A percentile compares a stretch with the other conserved stretches of the same genome.
Conservation (phyloP, 1,284 basidiomycete genomes). For the Boletellus dicymbophilus region DNA sequence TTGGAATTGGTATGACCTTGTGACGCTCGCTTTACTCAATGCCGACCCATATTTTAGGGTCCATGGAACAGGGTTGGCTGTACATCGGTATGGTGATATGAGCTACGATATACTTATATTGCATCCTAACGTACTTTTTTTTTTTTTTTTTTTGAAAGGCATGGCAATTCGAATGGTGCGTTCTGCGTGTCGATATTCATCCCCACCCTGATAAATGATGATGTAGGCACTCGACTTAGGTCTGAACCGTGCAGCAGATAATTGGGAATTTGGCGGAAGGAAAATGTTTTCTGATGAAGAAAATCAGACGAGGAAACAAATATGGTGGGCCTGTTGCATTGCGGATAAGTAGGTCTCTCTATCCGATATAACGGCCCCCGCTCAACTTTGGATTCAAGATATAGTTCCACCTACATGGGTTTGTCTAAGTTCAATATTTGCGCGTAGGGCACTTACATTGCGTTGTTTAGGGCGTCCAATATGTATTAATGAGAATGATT, state of each 20-base stretch:
- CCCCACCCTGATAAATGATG: constrained; percentile 1
- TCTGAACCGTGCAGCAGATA: constrained; percentile 77
- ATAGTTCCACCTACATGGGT: constrained; percentile 74
- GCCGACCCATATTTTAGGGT: constrained; percentile 37
- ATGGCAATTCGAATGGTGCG: constrained; percentile 77
- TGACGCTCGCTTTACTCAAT: background rate
- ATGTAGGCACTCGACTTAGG: constrained; percentile 80
- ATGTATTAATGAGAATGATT: constrained; percentile 73
- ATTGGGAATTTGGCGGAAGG: constrained; percentile 68
- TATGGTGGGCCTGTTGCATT: constrained; percentile 82
- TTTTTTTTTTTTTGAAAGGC: constrained; percentile 40
- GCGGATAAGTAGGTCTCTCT: constrained; percentile 62
- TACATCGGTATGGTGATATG: constrained; percentile 58
- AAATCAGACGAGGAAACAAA: constrained; percentile 74
- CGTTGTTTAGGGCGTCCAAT: constrained; percentile 59
- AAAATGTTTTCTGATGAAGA: constrained; percentile 75
- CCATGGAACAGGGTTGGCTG: constrained; percentile 83
- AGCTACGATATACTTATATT: constrained; percentile 2
- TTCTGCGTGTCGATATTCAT: background rate
- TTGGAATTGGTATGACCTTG: constrained; percentile 62
- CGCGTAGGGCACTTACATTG: constrained; percentile 3
- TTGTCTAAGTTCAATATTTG: constrained; percentile 8
- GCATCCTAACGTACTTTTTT: background rate
- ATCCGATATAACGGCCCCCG: background rate
- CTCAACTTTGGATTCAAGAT: constrained; percentile 38